Conservation (phyloP, 129 eudicot genomes). For the Calendula officinalis region DNA sequence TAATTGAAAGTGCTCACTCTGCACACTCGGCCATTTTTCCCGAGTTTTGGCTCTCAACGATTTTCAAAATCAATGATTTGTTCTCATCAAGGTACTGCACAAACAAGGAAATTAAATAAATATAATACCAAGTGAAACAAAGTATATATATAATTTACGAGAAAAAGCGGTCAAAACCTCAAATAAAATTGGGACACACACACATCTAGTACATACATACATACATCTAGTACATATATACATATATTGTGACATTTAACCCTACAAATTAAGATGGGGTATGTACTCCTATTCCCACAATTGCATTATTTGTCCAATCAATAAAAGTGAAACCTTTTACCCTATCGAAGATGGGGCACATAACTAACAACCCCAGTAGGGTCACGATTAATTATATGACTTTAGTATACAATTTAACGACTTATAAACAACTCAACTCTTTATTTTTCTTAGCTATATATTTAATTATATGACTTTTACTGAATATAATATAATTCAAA, state of each 20-base stretch:
- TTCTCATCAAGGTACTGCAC: conserved; percentile 85
- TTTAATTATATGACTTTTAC: too few relatives aligned
- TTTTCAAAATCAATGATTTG: conserved; percentile 80
- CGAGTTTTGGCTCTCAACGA: conserved; percentile 74
- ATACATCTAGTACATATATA: neutral
- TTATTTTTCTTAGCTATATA: too few relatives aligned
- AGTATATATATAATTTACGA: neutral
- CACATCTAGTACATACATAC: neutral
- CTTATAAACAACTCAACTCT: too few relatives aligned
- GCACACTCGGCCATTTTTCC: conserved; percentile 84
- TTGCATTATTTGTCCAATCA: conserved; percentile 25
- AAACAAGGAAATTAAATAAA: neutral
- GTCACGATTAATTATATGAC: conserved; percentile 15
- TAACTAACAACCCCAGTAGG: conserved; percentile 12
- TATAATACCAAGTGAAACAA: neutral
- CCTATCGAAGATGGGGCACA: conserved; percentile 30
- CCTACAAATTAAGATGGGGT: conserved; percentile 17
- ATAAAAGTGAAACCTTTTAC: conserved; percentile 8
- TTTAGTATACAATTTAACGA: too few relatives aligned
- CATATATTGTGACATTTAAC: neutral
- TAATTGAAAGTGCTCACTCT: conserved; percentile 49
- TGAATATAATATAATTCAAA: too few relatives aligned
- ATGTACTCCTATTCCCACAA: conserved; percentile 7
- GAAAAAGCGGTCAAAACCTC: neutral
- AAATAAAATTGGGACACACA: neutral